Base-by-base conservation (phyloP, 352 stramenopile genomes). In the Phytophthora pseudosyringae region DNA sequence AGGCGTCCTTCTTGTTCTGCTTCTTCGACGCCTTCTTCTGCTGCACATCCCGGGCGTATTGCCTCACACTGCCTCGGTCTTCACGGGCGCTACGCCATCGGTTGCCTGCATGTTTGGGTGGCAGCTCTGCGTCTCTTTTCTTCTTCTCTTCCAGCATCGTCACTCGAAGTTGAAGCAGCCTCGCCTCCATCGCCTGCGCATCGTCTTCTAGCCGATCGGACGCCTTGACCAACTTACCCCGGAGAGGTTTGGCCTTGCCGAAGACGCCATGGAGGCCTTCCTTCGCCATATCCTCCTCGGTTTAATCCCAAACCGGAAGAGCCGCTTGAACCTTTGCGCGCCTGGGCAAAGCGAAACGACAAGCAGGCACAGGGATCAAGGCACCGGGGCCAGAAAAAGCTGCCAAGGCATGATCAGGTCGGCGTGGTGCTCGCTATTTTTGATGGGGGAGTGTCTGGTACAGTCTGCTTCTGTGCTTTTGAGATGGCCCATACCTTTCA, bases 51-150 rank as follows among this genome's bases (percentile, higher is more conserved):
- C 78, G 73, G 0, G 82, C 86, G 43, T 94, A 94, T 12, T 81
- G 78, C 41, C 83, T 76, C 43, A 94, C 74, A 53, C 78, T 94
- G 1, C 86, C 86, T 48, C 86, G 80, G 28, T 83, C 78, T 67
- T 93, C 82, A 31, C 86, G 78, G 1, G 86, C 86, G 46, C 86
- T 94, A 3, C 86, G 80, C 86, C 86, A 94, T 16, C 86, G 75
- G 36, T 75, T 91, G 5, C 86, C 86, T 26, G 71, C 75, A 25
- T 91, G 82, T 54, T 92, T 92, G 11, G 72, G 56, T 0, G 83
- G 80, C 1, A 80, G 56, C 18, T 88, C 71, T 29, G 66, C 67
- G 29, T 91, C 78, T 13, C 83, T 69, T 40, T 78, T 81, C 48
- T 86, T 62, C 50, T 90, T 89, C 45, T 94, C 82, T 48, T 91